phyloP scores from a whole-genome alignment of 345 rosid species.

The Salix caprea region DNA sequence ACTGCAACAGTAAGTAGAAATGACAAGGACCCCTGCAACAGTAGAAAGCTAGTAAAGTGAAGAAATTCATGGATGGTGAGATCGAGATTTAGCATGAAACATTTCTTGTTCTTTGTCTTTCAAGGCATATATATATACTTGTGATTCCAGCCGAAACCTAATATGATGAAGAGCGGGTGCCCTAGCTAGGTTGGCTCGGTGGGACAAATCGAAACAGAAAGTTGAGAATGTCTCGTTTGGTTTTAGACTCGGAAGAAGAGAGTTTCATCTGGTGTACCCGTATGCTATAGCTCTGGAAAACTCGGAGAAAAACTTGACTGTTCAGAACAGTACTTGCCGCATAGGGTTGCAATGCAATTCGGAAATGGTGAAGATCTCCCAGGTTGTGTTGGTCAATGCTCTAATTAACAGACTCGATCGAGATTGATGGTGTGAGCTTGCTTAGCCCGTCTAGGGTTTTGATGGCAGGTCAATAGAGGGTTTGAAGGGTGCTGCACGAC shows the following conservation, averaged over 20 bases:
- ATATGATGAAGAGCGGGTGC: slow-evolving; percentile 5
- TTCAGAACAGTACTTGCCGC: too few relatives aligned
- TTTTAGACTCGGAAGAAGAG: slow-evolving; percentile 22
- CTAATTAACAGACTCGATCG: too few relatives aligned
- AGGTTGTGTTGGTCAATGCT: too few relatives aligned
- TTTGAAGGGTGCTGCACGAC: too few relatives aligned
- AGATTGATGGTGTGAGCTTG: too few relatives aligned
- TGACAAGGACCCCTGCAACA: too few relatives aligned
- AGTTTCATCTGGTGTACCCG: neutral
- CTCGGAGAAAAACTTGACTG: neutral
- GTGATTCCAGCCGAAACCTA: slow-evolving; percentile 18
- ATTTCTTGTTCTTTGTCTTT: slow-evolving; percentile 5
- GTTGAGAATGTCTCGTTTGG: slow-evolving; percentile 11
- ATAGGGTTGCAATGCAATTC: too few relatives aligned
- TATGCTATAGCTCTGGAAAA: neutral
- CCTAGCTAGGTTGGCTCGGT: slow-evolving; percentile 29
- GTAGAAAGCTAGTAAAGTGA: neutral
- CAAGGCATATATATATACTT: neutral
- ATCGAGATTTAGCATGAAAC: slow-evolving; percentile 39
- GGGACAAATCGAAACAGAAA: slow-evolving; percentile 21
- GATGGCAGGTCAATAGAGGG: too few relatives aligned
- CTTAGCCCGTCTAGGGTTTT: too few relatives aligned
- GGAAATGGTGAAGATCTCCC: too few relatives aligned
- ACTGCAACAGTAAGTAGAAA: too few relatives aligned
- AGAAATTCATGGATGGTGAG: slow-evolving; percentile 28